Evolutionary conservation across 495 filamentous ascomycete genomes (phyloP), one percentile per base, ranked within the genome.

Genomic region (Neurospora hispaniola): DNA sequence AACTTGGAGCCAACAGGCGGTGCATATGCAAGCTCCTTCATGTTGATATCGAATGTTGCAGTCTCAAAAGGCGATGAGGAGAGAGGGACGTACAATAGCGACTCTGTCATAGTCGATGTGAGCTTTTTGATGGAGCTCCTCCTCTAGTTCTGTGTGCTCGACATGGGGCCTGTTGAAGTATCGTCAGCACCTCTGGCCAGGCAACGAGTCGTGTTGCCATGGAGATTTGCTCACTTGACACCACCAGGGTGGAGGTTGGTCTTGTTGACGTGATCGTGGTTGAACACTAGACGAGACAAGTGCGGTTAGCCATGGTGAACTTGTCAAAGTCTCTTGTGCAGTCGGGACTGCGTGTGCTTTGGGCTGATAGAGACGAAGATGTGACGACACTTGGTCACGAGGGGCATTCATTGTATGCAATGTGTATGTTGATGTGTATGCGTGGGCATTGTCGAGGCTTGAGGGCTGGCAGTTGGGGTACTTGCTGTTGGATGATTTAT

Each of bases 21-120:
- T 62, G 54, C 54, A 62, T 62, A 62, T 35, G 54, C 54, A 62
- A 35, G 54, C 54, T 62, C 54, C 54, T 62, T 31, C 23, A 62
- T 31, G 54, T 62, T 62, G 54, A 62, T 62, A 31, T 62, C 12
- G 54, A 62, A 62, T 62, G 27, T 35, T 27, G 54, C 7, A 62
- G 3, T 62, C 14, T 6, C 16, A 6, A 35, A 39, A 39, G 14
- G 23, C 48, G 5, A 62, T 62, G 23, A 38, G 16, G 54, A 62
- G 35, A 62, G 46, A 62, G 2, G 54, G 27, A 35, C 54, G 23
- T 62, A 97, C 94, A 86, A 99, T 99, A 73, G 96, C 92, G 77
- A 99, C 96, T 77, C 96, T 92, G 84, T 98, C 93, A 81, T 98
- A 99, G 89, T 99, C 96, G 84, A 99, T 98, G 88, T 98, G 94